Base-by-base conservation (phyloP, 805 yeast species). In the Teunomyces pallodes region DNA sequence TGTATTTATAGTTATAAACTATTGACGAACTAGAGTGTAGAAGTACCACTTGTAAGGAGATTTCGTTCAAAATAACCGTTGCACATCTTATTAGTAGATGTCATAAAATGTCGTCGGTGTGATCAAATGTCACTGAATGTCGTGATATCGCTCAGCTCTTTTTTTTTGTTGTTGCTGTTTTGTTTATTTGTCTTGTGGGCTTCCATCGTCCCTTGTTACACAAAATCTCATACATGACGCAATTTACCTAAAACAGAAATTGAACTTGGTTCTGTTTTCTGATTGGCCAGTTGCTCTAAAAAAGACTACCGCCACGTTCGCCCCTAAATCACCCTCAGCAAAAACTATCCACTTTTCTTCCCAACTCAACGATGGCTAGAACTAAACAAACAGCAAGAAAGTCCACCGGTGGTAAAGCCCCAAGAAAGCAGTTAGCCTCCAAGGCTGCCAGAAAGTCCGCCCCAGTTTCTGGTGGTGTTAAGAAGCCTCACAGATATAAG, bases 401-500 rank as follows among this genome's bases (percentile, higher is more conserved):
- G 63, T 72, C 76, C 50, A 72, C 76, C 54, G 76, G 76, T 67
- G 76, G 76, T 66, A 72, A 72, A 61, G 76, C 76, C 53, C 76
- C 76, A 59, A 72, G 76, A 72, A 72, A 72, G 64, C 76, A 72
- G 62, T 70, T 72, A 61, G 76, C 76, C 57, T 72, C 76, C 52
- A 72, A 72, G 67, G 76, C 76, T 54, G 76, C 76, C 55, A 70
- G 76, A 69, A 72, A 72, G 62, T 72, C 76, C 45, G 76, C 76
- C 50, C 76, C 76, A 61, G 67, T 71, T 48, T 62, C 74, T 48
- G 76, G 76, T 50, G 76, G 76, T 67, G 76, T 72, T 57, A 71
- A 71, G 69, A 72, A 72, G 65, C 76, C 76, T 43, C 76, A 72
- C 74, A 71, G 76, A 71, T 72, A 71, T 67, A 72, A 72, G 71